These are phyloP conservation scores for Euphorbia lathyris DNA, from an alignment of 345 rosid genomes.

Conservation along the genomic window DNA sequence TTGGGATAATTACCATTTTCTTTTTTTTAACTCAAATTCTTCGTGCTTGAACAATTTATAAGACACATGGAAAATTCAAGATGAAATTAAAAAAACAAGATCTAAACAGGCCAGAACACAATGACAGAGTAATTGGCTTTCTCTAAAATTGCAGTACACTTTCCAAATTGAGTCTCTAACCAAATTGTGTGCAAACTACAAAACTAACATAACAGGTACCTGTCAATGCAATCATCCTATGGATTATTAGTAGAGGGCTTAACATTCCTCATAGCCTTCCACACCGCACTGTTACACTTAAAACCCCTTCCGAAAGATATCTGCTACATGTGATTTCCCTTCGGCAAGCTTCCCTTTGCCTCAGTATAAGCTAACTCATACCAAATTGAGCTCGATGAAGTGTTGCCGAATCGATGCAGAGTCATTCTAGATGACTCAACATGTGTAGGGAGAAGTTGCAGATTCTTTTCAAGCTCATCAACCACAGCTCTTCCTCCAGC, in stretches of 20 bases:
- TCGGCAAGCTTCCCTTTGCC: constrained; percentile 73
- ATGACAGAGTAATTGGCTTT: constrained; percentile 4
- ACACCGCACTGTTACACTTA: constrained; percentile 70
- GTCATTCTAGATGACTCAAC: constrained; percentile 91
- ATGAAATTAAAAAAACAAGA: constrained; percentile 11
- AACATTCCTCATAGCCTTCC: constrained; percentile 23
- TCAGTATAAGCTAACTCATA: constrained; percentile 82
- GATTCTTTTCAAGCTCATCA: constrained; percentile 91
- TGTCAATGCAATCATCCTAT: constrained; percentile 31
- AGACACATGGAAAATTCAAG: constrained; percentile 13
- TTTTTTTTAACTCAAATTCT: neutral
- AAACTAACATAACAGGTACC: constrained; percentile 46
- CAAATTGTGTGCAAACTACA: constrained; percentile 25
- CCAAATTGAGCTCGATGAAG: constrained; percentile 92
- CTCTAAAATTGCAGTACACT: constrained; percentile 10
- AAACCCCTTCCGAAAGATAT: constrained; percentile 90
- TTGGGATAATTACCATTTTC: too few species aligned
- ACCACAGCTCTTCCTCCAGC: constrained; percentile 92
- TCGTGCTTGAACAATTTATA: neutral
- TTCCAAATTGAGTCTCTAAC: constrained; percentile 12
- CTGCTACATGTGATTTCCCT: constrained; percentile 85
- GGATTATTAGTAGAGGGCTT: constrained; percentile 26
- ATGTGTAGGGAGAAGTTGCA: constrained; percentile 65
- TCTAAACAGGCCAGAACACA: constrained; percentile 7
- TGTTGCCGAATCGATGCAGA: constrained; percentile 83